Percentiles rank a stretch among this genome's conserved stretches.
Conservation (phyloP, 164 flowering plant species). For the Berberis vulgaris region DNA sequence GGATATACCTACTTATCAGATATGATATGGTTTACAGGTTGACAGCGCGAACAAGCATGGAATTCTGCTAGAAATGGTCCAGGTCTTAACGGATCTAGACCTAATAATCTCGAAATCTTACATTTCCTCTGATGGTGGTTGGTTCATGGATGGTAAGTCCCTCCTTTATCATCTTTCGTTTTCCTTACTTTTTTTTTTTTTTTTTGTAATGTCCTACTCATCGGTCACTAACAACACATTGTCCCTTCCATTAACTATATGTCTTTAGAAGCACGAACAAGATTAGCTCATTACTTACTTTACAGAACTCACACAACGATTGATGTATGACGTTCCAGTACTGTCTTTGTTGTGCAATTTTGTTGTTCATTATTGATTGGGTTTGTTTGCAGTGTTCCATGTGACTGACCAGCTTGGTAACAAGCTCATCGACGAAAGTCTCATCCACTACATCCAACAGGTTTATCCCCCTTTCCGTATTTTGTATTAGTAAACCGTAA, state of each 20-base stretch:
- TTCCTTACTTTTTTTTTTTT: no score
- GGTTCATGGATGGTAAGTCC: constrained; percentile 91
- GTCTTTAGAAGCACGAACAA: no score
- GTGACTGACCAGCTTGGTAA: constrained; percentile 73
- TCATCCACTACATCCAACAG: constrained; percentile 74
- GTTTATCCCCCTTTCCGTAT: constrained; percentile 20
- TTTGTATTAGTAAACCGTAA: not conserved
- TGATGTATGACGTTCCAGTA: not conserved
- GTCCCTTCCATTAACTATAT: no score
- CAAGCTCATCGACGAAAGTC: constrained; percentile 68
- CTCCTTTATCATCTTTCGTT: not conserved
- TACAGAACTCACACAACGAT: constrained; percentile 1
- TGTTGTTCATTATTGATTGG: not conserved
- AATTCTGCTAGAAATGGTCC: constrained; percentile 84
- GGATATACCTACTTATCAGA: not conserved
- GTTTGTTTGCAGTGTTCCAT: constrained; percentile 60
- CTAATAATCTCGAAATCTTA: constrained; percentile 84
- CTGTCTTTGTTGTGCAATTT: not conserved
- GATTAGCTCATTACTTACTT: not conserved
- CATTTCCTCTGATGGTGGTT: constrained; percentile 86
- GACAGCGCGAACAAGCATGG: constrained; percentile 82
- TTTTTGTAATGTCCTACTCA: no score
- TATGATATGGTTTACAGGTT: constrained; percentile 35
- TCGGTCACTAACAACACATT: no score
- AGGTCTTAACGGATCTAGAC: constrained; percentile 88